Conservation (phyloP, 2,329 filamentous ascomycete species). For the Epichloe bromicola region DNA sequence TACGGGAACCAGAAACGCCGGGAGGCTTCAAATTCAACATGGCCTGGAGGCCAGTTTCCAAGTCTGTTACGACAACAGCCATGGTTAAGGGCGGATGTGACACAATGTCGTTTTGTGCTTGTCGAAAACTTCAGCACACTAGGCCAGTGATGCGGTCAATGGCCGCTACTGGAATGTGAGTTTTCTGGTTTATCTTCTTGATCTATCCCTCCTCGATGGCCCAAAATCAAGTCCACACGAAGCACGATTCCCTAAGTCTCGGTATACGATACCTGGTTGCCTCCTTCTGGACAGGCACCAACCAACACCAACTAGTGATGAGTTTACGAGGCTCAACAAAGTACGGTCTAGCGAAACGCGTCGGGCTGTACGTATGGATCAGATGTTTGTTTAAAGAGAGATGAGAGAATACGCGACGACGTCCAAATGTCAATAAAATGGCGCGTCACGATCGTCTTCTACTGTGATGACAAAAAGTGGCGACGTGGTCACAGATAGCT, state of each 20-base stretch:
- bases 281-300: not conserved
- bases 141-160: not conserved
- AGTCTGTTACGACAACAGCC: constrained; percentile 77
- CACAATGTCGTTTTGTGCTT: constrained; percentile 2
- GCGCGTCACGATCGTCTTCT: constrained; percentile 10
- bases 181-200: not conserved
- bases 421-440: constrained; percentile 4
- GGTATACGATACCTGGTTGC: not conserved
- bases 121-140: not conserved
- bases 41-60: constrained; percentile 81
- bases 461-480: constrained; percentile 10
- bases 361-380: constrained; percentile 4
- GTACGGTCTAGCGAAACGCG: constrained; percentile 2
- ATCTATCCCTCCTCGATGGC: not conserved
- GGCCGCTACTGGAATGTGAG: not conserved
- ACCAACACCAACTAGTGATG: constrained; percentile 1
- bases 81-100: constrained; percentile 30
- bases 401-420: constrained; percentile 8
- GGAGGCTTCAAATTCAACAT: constrained; percentile 87
- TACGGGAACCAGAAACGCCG: constrained; percentile 87
- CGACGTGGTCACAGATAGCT: constrained; percentile 8
- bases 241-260: not conserved
- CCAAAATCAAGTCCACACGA: not conserved
- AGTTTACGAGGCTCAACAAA: constrained; percentile 5
- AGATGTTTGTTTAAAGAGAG: not conserved